Evolutionary conservation across 352 stramenopile genomes (phyloP).

Genomic region (Phytophthora sp.): DNA sequence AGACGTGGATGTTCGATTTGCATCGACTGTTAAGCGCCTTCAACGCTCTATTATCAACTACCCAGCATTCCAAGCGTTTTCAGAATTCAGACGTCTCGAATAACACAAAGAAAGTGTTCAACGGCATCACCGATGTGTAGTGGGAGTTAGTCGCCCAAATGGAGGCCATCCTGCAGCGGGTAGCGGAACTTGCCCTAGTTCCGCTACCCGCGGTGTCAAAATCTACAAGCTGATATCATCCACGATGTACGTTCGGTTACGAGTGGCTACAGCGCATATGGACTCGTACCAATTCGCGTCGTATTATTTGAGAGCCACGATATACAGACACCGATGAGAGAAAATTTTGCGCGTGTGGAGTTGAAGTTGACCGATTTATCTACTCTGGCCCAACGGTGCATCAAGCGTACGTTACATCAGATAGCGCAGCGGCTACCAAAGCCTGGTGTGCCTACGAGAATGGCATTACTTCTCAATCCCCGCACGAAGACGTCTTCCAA

Average conservation of each 20-base stretch:
- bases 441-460: background rate
- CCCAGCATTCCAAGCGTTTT: background rate
- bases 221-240: too few species aligned
- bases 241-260: too few species aligned
- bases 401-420: background rate
- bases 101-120: background rate
- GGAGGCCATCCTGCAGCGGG: background rate
- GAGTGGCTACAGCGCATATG: too few species aligned
- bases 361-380: too few species aligned
- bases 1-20: too few species aligned
- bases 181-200: too few species aligned
- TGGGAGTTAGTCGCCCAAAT: background rate
- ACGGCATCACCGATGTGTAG: background rate
- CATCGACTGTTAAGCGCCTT: background rate
- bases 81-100: too few species aligned
- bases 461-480: background rate
- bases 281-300: too few species aligned
- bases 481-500: background rate
- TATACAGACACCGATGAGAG: too few species aligned
- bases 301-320: too few species aligned
- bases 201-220: too few species aligned
- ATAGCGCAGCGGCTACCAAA: background rate
- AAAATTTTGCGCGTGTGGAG: too few species aligned
- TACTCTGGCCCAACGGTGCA: background rate
- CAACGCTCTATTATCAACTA: constrained; percentile 13